Conservation (phyloP, 2,329 filamentous ascomycete species). For the Trichophyton simii region DNA sequence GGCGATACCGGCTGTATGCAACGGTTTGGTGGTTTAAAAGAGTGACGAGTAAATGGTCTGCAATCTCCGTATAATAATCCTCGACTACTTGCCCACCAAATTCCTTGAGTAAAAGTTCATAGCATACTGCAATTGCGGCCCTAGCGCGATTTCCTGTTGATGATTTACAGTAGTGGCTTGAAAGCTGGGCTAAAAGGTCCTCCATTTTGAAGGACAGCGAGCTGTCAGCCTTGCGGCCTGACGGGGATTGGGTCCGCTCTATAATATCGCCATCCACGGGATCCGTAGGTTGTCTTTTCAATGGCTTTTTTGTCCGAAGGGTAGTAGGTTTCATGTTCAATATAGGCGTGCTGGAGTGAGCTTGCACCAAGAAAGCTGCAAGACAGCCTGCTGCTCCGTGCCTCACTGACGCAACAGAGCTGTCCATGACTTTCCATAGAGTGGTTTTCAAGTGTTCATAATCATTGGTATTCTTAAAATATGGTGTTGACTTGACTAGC, state of each 20-base stretch:
- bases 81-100: slow-evolving; percentile 77
- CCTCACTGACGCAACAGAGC: slow-evolving; percentile 58
- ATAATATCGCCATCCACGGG: slow-evolving; percentile 53
- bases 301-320: slow-evolving; percentile 61
- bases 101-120: slow-evolving; percentile 64
- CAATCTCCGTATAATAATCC: slow-evolving; percentile 65
- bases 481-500: slow-evolving; percentile 58
- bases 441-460: slow-evolving; percentile 77
- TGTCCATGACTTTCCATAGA: slow-evolving; percentile 79
- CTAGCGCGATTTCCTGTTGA: slow-evolving; percentile 69
- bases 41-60: slow-evolving; percentile 68
- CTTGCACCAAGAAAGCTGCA: slow-evolving; percentile 69
- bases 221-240: slow-evolving; percentile 46
- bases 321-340: slow-evolving; percentile 44
- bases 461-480: slow-evolving; percentile 78
- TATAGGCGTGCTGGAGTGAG: slow-evolving; percentile 52
- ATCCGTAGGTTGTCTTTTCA: slow-evolving; percentile 46
- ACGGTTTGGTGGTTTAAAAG: slow-evolving; percentile 65
- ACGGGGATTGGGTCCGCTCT: slow-evolving; percentile 50
- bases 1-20: slow-evolving; percentile 71
- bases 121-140: slow-evolving; percentile 76
- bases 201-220: slow-evolving; percentile 60
- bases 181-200: slow-evolving; percentile 68
- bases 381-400: slow-evolving; percentile 79
- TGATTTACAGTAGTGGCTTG: slow-evolving; percentile 63